Evolutionary conservation across 2,329 filamentous ascomycete species (phyloP), one percentile per base, ranked within the genome.

Genomic region (Calonectria fujianensis): DNA sequence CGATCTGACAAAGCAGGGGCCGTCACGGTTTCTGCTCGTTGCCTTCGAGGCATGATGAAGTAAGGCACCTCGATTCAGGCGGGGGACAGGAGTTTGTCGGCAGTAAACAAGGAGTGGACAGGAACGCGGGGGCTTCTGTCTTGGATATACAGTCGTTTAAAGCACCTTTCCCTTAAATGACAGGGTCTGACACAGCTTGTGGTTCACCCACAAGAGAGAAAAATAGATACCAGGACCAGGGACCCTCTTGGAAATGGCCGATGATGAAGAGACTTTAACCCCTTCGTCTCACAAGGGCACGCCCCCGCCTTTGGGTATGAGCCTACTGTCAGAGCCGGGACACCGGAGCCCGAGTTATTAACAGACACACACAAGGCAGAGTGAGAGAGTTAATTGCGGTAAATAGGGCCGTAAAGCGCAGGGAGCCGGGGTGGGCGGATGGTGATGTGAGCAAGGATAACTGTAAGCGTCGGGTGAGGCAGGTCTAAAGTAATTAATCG

Each of bases 111-210:
- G 73, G 71, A 67, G 71, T 72, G 74, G 67, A 50, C 57, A 69
- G 72, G 72, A 71, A 69, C 59, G 35, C 63, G 48, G 74, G 73
- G 78, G 73, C 69, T 73, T 77, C 73, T 69, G 75, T 75, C 74
- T 79, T 77, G 74, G 73, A 72, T 81, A 80, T 74, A 74, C 72
- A 78, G 74, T 70, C 74, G 74, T 75, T 72, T 76, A 79, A 79
- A 78, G 74, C 66, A 74, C 70, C 66, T 71, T 50, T 76, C 73
- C 74, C 76, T 74, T 76, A 66, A 51, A 72, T 71, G 74, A 80
- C 80, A 81, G 80, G 77, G 80, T 81, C 80, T 81, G 80, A 80
- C 75, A 79, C 79, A 77, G 70, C 73, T 80, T 66, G 77, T 69
- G 80, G 78, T 80, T 80, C 80, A 81, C 75, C 74, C 67, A 65